A percentile compares a stretch with the other conserved stretches of the same genome.
Conservation (phyloP, 2,329 filamentous ascomycete species). For the Alternaria alternata region DNA sequence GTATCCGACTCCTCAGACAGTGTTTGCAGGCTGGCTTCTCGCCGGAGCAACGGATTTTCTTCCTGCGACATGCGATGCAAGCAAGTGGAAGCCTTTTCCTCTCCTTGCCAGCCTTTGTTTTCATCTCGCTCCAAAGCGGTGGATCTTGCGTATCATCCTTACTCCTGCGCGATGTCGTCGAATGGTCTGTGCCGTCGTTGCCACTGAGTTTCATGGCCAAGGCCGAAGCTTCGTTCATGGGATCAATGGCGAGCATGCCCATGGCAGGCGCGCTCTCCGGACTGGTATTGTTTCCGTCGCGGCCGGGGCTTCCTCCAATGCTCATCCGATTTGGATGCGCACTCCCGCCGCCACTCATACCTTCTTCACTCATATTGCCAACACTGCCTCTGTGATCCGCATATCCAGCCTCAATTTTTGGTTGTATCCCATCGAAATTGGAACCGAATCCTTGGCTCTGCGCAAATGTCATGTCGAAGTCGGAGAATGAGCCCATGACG, state of each 20-base stretch:
- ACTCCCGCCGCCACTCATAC: conserved; percentile 37
- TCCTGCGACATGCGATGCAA: conserved; percentile 93
- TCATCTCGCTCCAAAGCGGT: conserved; percentile 62
- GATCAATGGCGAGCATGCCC: conserved; percentile 42
- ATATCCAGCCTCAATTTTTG: conserved; percentile 35
- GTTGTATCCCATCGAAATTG: conserved; percentile 31
- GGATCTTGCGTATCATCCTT: conserved; percentile 45
- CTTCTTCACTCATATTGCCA: conserved; percentile 44
- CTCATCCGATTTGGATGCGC: conserved; percentile 43
- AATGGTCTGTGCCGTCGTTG: conserved; percentile 37
- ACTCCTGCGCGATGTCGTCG: conserved; percentile 34
- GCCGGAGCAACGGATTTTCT: conserved; percentile 97
- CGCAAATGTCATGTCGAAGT: conserved; percentile 43
- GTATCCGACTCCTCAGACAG: conserved; percentile 88
- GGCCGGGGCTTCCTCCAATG: conserved; percentile 41
- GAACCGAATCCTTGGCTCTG: conserved; percentile 33
- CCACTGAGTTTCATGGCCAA: conserved; percentile 38
- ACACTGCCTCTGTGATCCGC: conserved; percentile 43
- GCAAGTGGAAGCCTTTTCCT: conserved; percentile 90
- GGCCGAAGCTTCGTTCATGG: conserved; percentile 34
- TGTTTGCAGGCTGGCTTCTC: conserved; percentile 98
- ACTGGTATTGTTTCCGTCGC: conserved; percentile 46
- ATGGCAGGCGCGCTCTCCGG: conserved; percentile 46
- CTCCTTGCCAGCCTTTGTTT: conserved; percentile 84
- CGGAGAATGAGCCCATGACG: conserved; percentile 43